Conservation (phyloP, 2,329 filamentous ascomycete species). For the Dichotomopilus funicola region DNA sequence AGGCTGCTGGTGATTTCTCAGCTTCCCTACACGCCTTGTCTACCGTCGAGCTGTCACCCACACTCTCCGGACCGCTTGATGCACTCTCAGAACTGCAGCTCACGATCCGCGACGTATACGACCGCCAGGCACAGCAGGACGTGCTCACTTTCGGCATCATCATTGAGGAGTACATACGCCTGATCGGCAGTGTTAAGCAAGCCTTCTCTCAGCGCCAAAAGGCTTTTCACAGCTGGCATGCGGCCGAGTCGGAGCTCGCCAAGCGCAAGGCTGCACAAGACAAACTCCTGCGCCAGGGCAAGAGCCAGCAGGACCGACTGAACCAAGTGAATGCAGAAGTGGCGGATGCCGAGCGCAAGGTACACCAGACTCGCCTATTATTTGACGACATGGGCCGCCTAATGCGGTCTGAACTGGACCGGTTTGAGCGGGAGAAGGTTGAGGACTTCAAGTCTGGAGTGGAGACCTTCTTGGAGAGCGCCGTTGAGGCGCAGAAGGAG, state of each 20-base stretch:
- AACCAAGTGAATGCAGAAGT: constrained; percentile 91
- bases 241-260: constrained; percentile 79
- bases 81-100: constrained; percentile 89
- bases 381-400: constrained; percentile 97
- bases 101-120: constrained; percentile 90
- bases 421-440: constrained; percentile 95
- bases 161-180: constrained; percentile 93
- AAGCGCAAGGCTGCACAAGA: constrained; percentile 88
- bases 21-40: constrained; percentile 87
- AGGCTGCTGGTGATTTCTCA: constrained; percentile 89
- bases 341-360: constrained; percentile 86
- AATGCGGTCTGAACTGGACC: constrained; percentile 84
- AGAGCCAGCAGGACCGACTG: constrained; percentile 90
- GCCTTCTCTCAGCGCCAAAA: constrained; percentile 91
- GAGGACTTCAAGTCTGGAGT: constrained; percentile 98
- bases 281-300: constrained; percentile 89
- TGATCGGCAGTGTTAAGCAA: constrained; percentile 92
- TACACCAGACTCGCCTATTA: constrained; percentile 79
- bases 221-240: constrained; percentile 90
- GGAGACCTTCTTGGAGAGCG: constrained; percentile 94
- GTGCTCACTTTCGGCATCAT: constrained; percentile 94
- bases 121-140: constrained; percentile 94
- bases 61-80: constrained; percentile 81
- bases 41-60: constrained; percentile 83
- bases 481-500: constrained; percentile 98